Base-by-base conservation (phyloP, 192 early-diverging fungal species). In the Backusella macrospora region DNA sequence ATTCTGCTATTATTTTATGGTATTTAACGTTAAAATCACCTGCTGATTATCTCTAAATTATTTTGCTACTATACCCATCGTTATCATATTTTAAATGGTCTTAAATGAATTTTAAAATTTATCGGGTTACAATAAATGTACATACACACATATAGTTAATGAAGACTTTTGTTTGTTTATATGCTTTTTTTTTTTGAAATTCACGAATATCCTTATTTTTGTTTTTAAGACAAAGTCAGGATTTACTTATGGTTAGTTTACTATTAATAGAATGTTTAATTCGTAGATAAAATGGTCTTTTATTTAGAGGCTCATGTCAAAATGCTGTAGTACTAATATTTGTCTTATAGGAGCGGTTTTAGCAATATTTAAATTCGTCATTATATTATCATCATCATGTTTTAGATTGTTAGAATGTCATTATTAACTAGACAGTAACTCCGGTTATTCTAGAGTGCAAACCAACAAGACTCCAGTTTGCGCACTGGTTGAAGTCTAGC, bases 51-150 rank as follows among this genome's bases (percentile, higher is more conserved):
- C 26, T 59, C 21, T 26, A 13, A 59, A 26, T 9, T 59, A 59
- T 59, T 59, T 23, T 59, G 52, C 21, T 23, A 8, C 21, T 59
- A 59, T 59, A 59, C 52, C 52, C 52, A 59, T 59, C 52, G 3
- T 59, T 49, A 26, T 59, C 26, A 59, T 59, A 59, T 59, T 34
- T 34, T 13, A 14, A 59, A 21, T 23, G 26, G 12, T 26, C 52
- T 18, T 23, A 59, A 59, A 59, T 26, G 52, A 59, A 26, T 9
- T 12, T 26, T 26, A 10, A 59, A 59, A 26, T 59, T 59, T 59
- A 59, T 23, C 52, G 26, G 26, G 52, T 59, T 59, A 13, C 52
- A 59, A 59, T 59, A 59, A 59, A 59, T 59, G 52, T 55, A 23
- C 12, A 55, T 55, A 55, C 23, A 55, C 29, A 34, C 29, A 34